A percentile compares a stretch with the other conserved stretches of the same genome.
phyloP scores from a whole-genome alignment of 495 filamentous ascomycete species.

The Daldinia decipiens region DNA sequence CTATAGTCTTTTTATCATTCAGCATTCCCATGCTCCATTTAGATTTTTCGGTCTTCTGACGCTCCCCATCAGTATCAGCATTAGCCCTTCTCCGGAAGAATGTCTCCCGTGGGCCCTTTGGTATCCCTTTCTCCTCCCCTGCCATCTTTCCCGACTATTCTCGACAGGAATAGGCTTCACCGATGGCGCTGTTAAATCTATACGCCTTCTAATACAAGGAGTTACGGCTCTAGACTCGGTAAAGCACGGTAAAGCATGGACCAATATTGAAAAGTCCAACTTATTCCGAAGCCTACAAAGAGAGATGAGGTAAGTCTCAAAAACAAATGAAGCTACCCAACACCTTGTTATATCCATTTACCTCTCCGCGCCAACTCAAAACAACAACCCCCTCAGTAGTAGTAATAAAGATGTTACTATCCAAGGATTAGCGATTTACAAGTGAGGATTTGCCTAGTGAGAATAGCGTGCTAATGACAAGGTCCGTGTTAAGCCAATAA shows the following conservation, averaged over 20 bases:
- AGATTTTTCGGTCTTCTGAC: constrained; percentile 26
- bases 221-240: neutral
- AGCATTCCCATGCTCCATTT: constrained; percentile 85
- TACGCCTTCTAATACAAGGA: neutral
- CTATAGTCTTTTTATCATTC: constrained; percentile 83
- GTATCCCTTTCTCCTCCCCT: neutral
- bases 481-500: constrained; percentile 24
- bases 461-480: constrained; percentile 29
- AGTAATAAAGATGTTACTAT: constrained; percentile 16
- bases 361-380: neutral
- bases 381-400: neutral
- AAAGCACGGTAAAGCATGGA: neutral
- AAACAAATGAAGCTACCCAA: neutral
- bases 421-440: constrained; percentile 11
- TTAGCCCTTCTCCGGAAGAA: constrained; percentile 31
- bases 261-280: neutral
- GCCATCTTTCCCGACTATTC: constrained; percentile 21
- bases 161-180: neutral
- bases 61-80: constrained; percentile 12
- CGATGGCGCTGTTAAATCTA: neutral
- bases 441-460: constrained; percentile 18
- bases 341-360: neutral
- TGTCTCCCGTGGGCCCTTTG: constrained; percentile 15
- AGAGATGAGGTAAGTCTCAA: neutral
- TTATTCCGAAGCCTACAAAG: neutral